Evolutionary conservation across 176 grass and related monocot genomes (phyloP), one percentile per base, ranked within the genome.

Genomic region (Paspalum notatum): DNA sequence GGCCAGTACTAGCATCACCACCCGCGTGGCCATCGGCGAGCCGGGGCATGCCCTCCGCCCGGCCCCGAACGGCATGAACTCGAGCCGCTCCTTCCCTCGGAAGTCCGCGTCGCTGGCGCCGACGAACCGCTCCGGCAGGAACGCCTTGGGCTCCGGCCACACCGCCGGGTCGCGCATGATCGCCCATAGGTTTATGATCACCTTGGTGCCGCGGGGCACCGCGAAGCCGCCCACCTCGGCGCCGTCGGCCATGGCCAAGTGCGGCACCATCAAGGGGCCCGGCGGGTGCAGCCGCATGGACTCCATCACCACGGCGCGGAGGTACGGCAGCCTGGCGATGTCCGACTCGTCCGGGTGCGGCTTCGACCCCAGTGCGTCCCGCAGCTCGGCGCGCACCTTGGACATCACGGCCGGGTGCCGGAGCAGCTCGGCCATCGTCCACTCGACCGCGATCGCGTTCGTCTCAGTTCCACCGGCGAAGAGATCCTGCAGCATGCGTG

Each of bases 341-440:
- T 87, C 76, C 1, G 46, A 89, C 76, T 81, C 81, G 53, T 73
- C 75, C 2, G 63, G 86, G 37, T 74, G 52, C 21, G 7, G 45
- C 86, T 88, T 88, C 3, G 75, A 20, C 32, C 82, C 85, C 7
- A 97, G 65, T 12, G 16, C 41, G 5, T 78, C 66, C 7, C 32
- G 49, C 12, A 93, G 8, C 86, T 97, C 93, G 20, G 42, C 85
- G n/a, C 71, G 85, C n/a, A 80, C 88, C 62, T 90, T 91, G 7
- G 80, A 71, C 90, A 97, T 83, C 32, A 46, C 80, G 5, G 64
- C 37, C 0, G 88, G 90, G 46, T 97, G 75, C 20, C 81, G 83
- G 41, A 97, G 85, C 41, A 97, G 90, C 83, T 97, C 88, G 0
- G 82, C 76, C 88, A 92, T 96, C 59, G 80, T 74, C 90, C 90